phyloP scores from a whole-genome alignment of 2,329 filamentous ascomycete genomes.

The Beauveria rudraprayagi region DNA sequence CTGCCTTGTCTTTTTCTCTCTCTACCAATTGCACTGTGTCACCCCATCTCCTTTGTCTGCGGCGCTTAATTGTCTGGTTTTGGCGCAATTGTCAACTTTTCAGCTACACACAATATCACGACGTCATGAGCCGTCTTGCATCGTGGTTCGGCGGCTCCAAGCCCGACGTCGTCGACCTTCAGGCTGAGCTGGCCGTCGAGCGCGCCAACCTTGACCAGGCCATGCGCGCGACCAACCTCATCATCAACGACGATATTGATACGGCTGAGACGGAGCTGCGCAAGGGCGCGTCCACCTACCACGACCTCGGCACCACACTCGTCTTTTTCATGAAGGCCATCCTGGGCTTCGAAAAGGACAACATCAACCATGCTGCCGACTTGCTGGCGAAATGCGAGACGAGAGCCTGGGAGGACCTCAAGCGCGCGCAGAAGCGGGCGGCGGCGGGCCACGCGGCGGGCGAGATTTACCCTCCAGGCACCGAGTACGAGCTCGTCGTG shows the following conservation, averaged over 20 bases:
- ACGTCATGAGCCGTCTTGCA: slow-evolving; percentile 39
- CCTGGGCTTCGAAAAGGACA: slow-evolving; percentile 82
- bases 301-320: slow-evolving; percentile 73
- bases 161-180: slow-evolving; percentile 23
- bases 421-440: slow-evolving; percentile 61
- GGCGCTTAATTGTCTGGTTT: background rate
- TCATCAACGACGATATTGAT: slow-evolving; percentile 87
- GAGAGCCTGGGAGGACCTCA: slow-evolving; percentile 66
- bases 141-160: slow-evolving; percentile 41
- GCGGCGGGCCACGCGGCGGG: slow-evolving; percentile 23
- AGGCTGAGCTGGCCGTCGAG: slow-evolving; percentile 33
- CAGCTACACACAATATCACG: background rate
- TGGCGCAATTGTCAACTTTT: background rate
- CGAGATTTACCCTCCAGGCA: slow-evolving; percentile 63
- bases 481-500: slow-evolving; percentile 77
- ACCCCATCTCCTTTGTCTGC: background rate
- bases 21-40: background rate
- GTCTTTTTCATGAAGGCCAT: slow-evolving; percentile 80
- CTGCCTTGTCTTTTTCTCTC: background rate
- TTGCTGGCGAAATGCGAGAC: slow-evolving; percentile 69
- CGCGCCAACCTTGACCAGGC: slow-evolving; percentile 50
- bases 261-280: slow-evolving; percentile 67
- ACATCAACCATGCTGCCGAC: slow-evolving; percentile 75
- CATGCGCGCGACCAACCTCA: slow-evolving; percentile 57
- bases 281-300: slow-evolving; percentile 74